phyloP scores from a whole-genome alignment of 306 rosid genomes.

The Ormosia semicastrata region DNA sequence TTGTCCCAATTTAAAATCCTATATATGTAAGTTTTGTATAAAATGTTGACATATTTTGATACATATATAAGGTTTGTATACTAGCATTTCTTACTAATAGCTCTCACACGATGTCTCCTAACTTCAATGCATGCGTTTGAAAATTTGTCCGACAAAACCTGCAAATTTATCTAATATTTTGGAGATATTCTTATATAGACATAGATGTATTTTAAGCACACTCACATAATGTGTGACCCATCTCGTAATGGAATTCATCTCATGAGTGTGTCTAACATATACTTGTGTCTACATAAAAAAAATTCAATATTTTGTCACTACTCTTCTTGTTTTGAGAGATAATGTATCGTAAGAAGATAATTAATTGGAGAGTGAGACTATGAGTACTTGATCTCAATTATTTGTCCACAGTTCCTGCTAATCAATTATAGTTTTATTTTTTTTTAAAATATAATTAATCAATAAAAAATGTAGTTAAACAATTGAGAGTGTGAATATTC shows the following conservation, averaged over 20 bases:
- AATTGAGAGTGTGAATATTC: too few species aligned
- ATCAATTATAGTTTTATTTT: too few species aligned
- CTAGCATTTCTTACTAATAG: background rate
- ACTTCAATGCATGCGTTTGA: slow-evolving; percentile 23
- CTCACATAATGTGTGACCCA: too few species aligned
- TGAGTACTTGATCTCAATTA: too few species aligned
- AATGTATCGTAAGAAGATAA: slow-evolving; percentile 10
- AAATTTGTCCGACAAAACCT: slow-evolving; percentile 6
- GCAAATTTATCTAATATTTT: slow-evolving; percentile 6
- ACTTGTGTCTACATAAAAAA: too few species aligned
- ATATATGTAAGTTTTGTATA: background rate
- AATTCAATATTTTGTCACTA: background rate
- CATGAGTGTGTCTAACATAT: too few species aligned
- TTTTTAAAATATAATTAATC: too few species aligned
- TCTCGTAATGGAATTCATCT: too few species aligned
- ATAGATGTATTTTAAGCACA: too few species aligned
- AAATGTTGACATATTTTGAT: background rate
- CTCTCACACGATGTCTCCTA: slow-evolving; percentile 23
- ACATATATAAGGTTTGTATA: background rate
- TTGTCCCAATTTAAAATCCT: background rate
- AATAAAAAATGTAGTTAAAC: too few species aligned
- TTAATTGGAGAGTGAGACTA: too few species aligned
- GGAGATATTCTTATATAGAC: background rate
- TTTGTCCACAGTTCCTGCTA: too few species aligned
- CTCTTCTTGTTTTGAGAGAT: background rate